phyloP scores from a whole-genome alignment of 257 asterid genomes.

The Pogostemon cablin region DNA sequence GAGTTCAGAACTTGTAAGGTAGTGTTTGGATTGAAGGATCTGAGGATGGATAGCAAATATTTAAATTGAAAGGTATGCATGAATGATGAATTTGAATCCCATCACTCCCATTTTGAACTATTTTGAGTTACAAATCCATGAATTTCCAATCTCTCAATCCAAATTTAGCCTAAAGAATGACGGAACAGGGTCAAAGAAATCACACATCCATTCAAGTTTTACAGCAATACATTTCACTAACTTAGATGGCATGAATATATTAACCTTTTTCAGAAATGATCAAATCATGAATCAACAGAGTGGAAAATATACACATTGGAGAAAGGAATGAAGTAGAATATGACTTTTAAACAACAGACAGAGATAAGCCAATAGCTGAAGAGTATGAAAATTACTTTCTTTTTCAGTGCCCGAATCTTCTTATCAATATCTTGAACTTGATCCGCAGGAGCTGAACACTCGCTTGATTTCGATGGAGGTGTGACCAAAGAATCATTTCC shows the following conservation, averaged over 20 bases:
- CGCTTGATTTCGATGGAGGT: conserved; percentile 55
- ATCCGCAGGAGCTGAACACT: conserved; percentile 52
- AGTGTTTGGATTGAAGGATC: not conserved
- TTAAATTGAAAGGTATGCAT: not conserved
- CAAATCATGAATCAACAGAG: not conserved
- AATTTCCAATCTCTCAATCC: not conserved
- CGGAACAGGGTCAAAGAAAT: not conserved
- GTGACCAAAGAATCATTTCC: conserved; percentile 42
- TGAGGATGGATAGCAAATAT: not conserved
- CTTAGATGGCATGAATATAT: not conserved
- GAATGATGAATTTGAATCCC: not conserved
- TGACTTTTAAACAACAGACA: conserved; percentile 13
- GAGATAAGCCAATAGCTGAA: conserved; percentile 1
- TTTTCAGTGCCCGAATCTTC: conserved; percentile 87
- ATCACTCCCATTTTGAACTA: not conserved
- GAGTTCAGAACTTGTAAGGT: not conserved
- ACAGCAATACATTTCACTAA: not conserved
- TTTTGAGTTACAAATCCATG: not conserved
- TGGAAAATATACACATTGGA: not conserved
- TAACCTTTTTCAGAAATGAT: not conserved
- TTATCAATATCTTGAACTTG: conserved; percentile 75
- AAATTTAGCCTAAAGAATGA: not conserved
- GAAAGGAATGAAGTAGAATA: not conserved
- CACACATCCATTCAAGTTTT: not conserved
- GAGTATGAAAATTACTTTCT: conserved; percentile 63